Conservation (phyloP, 2,329 filamentous ascomycete genomes). For the Penicillium italicum region DNA sequence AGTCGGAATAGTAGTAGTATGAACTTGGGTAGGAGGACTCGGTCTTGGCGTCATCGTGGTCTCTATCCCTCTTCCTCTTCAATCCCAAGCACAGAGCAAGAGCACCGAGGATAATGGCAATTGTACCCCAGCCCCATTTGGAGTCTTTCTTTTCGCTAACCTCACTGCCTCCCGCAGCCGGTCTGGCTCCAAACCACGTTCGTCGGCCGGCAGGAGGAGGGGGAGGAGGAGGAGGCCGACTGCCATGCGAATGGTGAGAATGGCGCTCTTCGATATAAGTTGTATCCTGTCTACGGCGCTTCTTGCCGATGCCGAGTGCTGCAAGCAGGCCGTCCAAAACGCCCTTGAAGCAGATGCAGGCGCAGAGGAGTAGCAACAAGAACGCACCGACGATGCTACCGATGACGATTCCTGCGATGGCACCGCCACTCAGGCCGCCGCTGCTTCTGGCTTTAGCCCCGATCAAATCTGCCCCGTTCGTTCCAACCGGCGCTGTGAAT, state of each 20-base stretch:
- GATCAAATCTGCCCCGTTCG: constrained; percentile 39
- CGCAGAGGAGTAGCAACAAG: constrained; percentile 44
- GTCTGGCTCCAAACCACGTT: constrained; percentile 44
- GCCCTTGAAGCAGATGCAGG: constrained; percentile 44
- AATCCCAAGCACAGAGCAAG: constrained; percentile 47
- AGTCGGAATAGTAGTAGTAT: constrained; percentile 42
- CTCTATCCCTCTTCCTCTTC: constrained; percentile 38
- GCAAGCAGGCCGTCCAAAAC: constrained; percentile 40
- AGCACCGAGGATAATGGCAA: constrained; percentile 44
- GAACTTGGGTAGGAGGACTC: constrained; percentile 39
- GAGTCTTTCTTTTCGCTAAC: constrained; percentile 36
- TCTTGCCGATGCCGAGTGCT: constrained; percentile 42
- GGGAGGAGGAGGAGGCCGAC: constrained; percentile 29
- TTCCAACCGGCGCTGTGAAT: constrained; percentile 46
- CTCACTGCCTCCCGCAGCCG: constrained; percentile 29
- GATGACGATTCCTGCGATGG: constrained; percentile 52
- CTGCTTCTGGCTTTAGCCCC: constrained; percentile 29
- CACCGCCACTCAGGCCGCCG: constrained; percentile 46
- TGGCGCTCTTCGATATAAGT: constrained; percentile 41
- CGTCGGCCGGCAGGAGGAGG: constrained; percentile 18
- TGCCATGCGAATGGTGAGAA: constrained; percentile 33
- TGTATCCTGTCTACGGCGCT: constrained; percentile 37
- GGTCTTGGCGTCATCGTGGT: constrained; percentile 41
- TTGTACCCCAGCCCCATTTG: constrained; percentile 37
- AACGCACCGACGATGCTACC: constrained; percentile 46